A percentile compares a stretch with the other conserved stretches of the same genome.
phyloP scores from a whole-genome alignment of 2,329 filamentous ascomycete genomes.

The Bipolaris zeicola region DNA sequence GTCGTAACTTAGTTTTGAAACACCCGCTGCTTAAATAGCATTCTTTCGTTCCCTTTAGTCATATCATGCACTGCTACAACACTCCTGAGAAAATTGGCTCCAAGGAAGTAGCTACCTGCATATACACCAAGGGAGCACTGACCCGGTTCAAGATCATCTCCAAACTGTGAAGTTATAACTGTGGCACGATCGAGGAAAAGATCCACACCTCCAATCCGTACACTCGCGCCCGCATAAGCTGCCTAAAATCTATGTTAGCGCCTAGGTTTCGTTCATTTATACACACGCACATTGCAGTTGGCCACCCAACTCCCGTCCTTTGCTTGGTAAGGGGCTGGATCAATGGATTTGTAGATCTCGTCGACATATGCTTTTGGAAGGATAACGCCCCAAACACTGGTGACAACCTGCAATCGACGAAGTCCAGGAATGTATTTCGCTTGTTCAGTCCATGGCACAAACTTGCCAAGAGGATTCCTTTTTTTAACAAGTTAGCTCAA shows the following conservation, averaged over 20 bases:
- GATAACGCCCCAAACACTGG: neutral
- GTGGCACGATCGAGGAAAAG: neutral
- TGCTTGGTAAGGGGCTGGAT: neutral
- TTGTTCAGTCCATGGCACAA: neutral
- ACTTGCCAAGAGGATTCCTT: neutral
- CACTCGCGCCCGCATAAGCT: neutral
- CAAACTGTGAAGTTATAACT: neutral
- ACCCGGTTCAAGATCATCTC: neutral
- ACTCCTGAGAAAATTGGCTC: neutral
- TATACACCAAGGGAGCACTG: neutral
- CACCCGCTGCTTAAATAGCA: neutral
- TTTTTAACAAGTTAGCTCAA: neutral
- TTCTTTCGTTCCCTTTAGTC: neutral
- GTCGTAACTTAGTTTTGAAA: neutral
- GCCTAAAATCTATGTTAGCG: neutral
- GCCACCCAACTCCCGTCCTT: neutral
- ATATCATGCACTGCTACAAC: neutral
- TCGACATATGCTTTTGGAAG: neutral
- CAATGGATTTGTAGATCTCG: neutral
- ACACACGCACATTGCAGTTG: neutral
- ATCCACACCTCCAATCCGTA: neutral
- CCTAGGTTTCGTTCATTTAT: neutral
- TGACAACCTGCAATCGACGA: neutral
- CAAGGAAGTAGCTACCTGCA: neutral
- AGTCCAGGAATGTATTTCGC: neutral